Evolutionary conservation across 179 eudicot genomes (phyloP), one percentile per base, ranked within the genome.

Genomic region (Amaranthus tricolor): DNA sequence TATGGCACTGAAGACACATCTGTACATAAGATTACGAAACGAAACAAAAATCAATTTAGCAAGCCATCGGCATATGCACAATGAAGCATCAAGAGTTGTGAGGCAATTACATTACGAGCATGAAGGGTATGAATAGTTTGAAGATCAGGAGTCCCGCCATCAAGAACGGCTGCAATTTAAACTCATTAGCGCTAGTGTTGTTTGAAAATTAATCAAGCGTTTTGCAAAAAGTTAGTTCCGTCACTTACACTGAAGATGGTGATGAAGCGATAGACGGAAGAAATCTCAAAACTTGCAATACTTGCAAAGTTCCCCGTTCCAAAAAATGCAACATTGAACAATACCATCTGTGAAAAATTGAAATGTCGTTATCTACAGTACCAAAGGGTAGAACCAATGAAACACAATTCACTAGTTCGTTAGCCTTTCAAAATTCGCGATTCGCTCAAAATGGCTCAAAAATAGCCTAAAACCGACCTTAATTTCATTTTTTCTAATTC

Each of bases 291-390:
- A 86, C 97, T 93, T 78, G 99, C 99, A 72, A 95, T 95, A 79
- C 99, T 95, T 13, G 98, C 99, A 60, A 95, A 95, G 82, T 95
- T 95, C 45, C 97, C 99, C 51, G 99, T 95, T 74, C 99, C 99
- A 71, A 95, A 95, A 84, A 95, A 95, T 80, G 99, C 99, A 69
- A 95, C 85, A 83, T 90, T 89, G 76, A 95, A 95, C 70, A 95
- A 84, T 69, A 95, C 93, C 97, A 90, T 86, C 99, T 95, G 85
- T 57, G 83, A 71, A 77, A 21, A 20, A 76, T 6, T 31, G 16
- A 57, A 74, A 9, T 40, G 31, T 74, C 70, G 74, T 59, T 73
- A 15, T 49, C 47, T 44, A 20, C 7, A 21, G 57, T 53, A 66
- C 56, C 50, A 59, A 47, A 58, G 12, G 52, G 43, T 21, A 4